Evolutionary conservation across 108 stramenopile genomes (phyloP).

Genomic region (Bacterosira constricta): DNA sequence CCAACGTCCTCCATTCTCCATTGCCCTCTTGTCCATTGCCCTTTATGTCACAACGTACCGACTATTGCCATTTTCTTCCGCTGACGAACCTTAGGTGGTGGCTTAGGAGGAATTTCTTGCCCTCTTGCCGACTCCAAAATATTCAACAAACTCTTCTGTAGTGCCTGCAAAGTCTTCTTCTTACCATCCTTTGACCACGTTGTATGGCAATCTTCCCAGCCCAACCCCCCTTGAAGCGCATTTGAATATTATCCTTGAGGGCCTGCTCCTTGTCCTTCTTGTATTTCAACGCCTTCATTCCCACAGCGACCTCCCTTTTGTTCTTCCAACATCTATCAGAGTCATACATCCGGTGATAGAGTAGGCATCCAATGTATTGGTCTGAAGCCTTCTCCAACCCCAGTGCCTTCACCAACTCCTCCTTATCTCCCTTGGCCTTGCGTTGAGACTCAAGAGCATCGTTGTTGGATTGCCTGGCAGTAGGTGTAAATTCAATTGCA

Average conservation of each 20-base stretch:
- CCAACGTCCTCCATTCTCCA: neutral
- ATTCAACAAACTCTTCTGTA: neutral
- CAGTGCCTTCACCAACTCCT: conserved; percentile 3
- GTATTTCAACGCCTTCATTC: neutral
- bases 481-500: neutral
- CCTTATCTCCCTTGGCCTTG: neutral
- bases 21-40: too few relatives aligned
- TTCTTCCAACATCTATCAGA: conserved; percentile 8
- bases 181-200: conserved; percentile 10
- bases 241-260: neutral
- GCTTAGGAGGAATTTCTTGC: neutral
- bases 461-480: neutral
- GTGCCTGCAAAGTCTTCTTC: neutral
- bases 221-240: neutral
- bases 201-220: neutral
- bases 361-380: neutral
- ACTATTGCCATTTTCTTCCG: neutral
- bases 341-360: neutral
- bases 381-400: neutral
- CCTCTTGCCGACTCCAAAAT: neutral
- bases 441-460: conserved; percentile 4
- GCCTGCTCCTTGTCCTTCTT: neutral
- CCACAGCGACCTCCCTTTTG: neutral
- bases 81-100: neutral
- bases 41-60: too few relatives aligned